Evolutionary conservation across 495 filamentous ascomycete genomes (phyloP), one percentile per base, ranked within the genome.

Genomic region (Glarea lozoyensis): DNA sequence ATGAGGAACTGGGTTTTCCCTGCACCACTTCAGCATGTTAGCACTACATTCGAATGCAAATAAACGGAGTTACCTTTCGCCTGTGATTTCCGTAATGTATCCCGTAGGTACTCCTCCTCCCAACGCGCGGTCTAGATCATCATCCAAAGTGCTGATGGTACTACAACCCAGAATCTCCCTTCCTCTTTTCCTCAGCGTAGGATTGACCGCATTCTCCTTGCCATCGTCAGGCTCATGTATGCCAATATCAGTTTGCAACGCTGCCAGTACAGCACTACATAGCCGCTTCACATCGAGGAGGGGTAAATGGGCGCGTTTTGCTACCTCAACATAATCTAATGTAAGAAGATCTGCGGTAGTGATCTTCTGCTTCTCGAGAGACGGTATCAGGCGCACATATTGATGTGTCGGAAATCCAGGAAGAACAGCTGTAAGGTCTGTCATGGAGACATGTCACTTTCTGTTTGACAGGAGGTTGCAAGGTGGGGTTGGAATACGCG

Each of bases 1-100:
- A 87, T 69, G 16, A 96, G 84, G 63, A 96, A 80, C 61, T 98
- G 93, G 12, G 93, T 96, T 69, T 98, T 98, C 55, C 92, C 92
- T 51, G 84, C 82, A 54, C 88, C 92, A 62, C 87, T 82, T 32
- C 5, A 53, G 1, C 43, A 12, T 40, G 17, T 37, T 10, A 45
- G 37, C 15, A 10, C 35, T 10, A 39, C 9, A 15, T 12, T 32
- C 1, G 31, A 35, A 18, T 24, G 23, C 32, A 19, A 15, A 7
- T 27, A 18, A 9, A 19, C 15, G 18, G 9, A 47, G 44, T 18
- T 59, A 82, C 81, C 81, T 94, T 66, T 96, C 92, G 27, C 93
- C 93, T 2, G 86, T 88, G 42, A 98, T 70, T 55, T 98, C 92
- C 15, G 87, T 90, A 49, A 98, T 66, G 59, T 86, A 83, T 31